Base-by-base conservation (phyloP, 768 basidiomycete genomes). In the Collybia sordida region DNA sequence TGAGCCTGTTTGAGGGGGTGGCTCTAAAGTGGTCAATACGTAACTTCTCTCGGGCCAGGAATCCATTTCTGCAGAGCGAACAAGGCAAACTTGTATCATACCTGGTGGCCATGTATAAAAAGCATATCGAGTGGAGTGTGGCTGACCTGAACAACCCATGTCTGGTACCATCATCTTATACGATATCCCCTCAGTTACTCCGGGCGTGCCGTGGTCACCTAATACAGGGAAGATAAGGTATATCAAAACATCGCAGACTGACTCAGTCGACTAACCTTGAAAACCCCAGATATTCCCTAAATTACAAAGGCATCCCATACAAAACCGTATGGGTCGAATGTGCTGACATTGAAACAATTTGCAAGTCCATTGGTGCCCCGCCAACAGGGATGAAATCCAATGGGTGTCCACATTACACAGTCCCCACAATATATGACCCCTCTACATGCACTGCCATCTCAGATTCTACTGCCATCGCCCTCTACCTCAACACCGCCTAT, bases 401-500 rank as follows among this genome's bases (percentile, higher is more conserved):
- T 11, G 69, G 67, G 21, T 35, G 23, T 1, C 62, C 64, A 4
- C 18, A 49, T 8, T 74, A 74, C 55, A 74, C 73, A 8, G 47
- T 73, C 38, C 75, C 75, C 39, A 64, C 70, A 19, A 72, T 77
- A 47, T 51, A 60, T 34, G 76, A 75, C 46, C 65, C 69, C 21
- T 60, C 60, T 34, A 72, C 70, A 3, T 58, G 61, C 9, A 52
- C 53, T 7, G 59, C 60, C 36, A 38, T 73, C 21, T 45, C 72
- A 0, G 73, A 78, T 28, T 72, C 72, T 11, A 60, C 65, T 42
- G 51, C 55, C 31, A 77, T 76, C 49, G 71, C 73, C 21, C 58
- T 63, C 34, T 78, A 77, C 50, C 73, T 76, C 25, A 73, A 78
- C 31, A 59, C 51, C 18, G 60, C 63, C 0, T 77, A 72, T 55